phyloP scores from a whole-genome alignment of 495 filamentous ascomycete genomes.

The Penicillium antarcticum region DNA sequence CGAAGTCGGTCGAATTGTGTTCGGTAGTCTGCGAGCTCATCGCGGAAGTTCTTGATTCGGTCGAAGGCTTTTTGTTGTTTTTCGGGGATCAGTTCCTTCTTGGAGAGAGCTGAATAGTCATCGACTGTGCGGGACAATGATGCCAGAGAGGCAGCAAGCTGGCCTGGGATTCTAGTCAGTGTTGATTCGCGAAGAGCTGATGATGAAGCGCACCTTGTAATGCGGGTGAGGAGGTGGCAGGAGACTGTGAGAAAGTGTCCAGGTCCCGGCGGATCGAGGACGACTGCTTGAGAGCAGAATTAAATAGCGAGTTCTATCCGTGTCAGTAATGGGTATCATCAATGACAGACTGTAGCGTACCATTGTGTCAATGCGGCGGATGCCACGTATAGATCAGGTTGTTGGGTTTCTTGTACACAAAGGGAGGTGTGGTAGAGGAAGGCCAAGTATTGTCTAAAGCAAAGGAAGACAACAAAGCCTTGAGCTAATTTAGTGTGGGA shows the following conservation, averaged over 20 bases:
- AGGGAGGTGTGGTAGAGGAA: background rate
- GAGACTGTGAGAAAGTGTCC: slow-evolving; percentile 63
- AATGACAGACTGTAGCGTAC: slow-evolving; percentile 4
- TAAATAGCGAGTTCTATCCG: slow-evolving; percentile 82
- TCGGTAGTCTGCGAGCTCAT: slow-evolving; percentile 75
- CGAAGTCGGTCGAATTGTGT: slow-evolving; percentile 74
- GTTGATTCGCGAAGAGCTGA: background rate
- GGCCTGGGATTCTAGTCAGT: slow-evolving; percentile 46
- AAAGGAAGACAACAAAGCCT: background rate
- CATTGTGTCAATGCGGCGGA: slow-evolving; percentile 15
- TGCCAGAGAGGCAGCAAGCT: slow-evolving; percentile 82
- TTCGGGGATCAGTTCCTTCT: slow-evolving; percentile 77
- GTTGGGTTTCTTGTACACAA: background rate
- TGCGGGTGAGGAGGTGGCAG: slow-evolving; percentile 58
- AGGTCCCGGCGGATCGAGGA: slow-evolving; percentile 84
- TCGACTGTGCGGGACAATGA: slow-evolving; percentile 89
- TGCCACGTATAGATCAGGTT: background rate
- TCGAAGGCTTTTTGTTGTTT: slow-evolving; percentile 91
- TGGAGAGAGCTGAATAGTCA: slow-evolving; percentile 82
- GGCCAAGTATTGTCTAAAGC: background rate
- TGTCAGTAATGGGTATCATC: background rate
- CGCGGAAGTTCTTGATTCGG: slow-evolving; percentile 79
- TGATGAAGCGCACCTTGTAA: slow-evolving; percentile 51
- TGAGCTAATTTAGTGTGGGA: background rate
- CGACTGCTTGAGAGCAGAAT: slow-evolving; percentile 90